A percentile compares a stretch with the other conserved stretches of the same genome.
These are phyloP conservation scores for Begonia masoniana DNA, from an alignment of 306 rosid species.

Conservation along the genomic window DNA sequence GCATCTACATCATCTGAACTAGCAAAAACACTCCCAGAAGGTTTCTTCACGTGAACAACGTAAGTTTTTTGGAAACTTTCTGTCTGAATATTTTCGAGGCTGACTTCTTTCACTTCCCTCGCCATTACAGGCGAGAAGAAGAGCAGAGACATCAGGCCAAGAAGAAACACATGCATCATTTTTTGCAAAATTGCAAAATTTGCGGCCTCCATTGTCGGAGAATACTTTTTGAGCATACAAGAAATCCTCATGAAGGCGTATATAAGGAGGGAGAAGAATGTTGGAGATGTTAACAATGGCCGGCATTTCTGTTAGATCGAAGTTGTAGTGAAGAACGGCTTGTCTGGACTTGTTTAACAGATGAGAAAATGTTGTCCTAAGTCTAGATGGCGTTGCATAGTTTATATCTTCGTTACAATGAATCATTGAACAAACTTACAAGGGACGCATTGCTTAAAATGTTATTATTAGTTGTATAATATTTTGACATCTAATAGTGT, in stretches of 20 bases:
- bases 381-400: no score
- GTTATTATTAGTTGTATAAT: no score
- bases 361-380: no score
- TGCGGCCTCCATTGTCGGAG: neutral
- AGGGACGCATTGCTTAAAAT: no score
- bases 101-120: neutral
- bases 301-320: neutral
- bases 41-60: constrained; percentile 45
- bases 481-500: no score
- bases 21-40: constrained; percentile 16
- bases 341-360: no score
- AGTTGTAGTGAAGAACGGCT: no score
- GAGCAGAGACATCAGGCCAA: neutral
- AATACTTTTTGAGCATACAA: neutral
- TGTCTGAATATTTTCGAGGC: neutral
- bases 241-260: neutral
- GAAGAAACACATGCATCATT: neutral
- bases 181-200: neutral
- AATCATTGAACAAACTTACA: no score
- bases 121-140: neutral
- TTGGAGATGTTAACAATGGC: neutral
- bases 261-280: neutral
- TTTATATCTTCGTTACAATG: no score
- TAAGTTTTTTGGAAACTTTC: constrained; percentile 11
- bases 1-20: constrained; percentile 22